Evolutionary conservation across 768 basidiomycete species (phyloP).

Genomic region (Psilocybe azurescens): DNA sequence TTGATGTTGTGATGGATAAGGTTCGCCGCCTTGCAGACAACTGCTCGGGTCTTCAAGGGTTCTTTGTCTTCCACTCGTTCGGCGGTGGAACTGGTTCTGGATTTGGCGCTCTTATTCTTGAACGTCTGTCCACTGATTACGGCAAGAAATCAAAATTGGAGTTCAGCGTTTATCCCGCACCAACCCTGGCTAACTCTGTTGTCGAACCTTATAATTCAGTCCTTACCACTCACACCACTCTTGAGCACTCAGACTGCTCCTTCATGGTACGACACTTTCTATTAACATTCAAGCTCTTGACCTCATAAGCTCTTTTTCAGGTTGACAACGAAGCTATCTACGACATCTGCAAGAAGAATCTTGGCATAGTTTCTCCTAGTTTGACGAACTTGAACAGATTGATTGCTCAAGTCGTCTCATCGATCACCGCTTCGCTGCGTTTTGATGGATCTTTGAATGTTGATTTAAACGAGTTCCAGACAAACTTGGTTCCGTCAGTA

Average conservation of each 20-base stretch:
- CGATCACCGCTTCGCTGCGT: constrained; percentile 94
- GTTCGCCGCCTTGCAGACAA: constrained; percentile 96
- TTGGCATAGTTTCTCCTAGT: constrained; percentile 84
- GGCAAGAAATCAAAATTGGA: constrained; percentile 99
- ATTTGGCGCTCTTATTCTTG: constrained; percentile 96
- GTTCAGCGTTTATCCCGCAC: constrained; percentile 97
- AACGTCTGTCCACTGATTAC: constrained; percentile 97
- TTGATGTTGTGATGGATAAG: constrained; percentile 97
- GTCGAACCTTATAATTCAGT: constrained; percentile 99
- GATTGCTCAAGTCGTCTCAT: constrained; percentile 98
- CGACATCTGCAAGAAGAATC: constrained; percentile 98
- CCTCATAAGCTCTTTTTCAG: constrained; percentile 38
- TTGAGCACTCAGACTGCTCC: constrained; percentile 99
- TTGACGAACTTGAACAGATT: constrained; percentile 95
- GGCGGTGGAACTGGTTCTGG: constrained; percentile 99
- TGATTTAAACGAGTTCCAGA: constrained; percentile 98
- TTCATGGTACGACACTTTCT: constrained; percentile 82
- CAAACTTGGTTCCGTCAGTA: constrained; percentile 94
- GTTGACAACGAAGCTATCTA: constrained; percentile 99
- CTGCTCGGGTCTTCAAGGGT: constrained; percentile 97
- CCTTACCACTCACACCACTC: constrained; percentile 97
- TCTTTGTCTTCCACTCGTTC: constrained; percentile 99
- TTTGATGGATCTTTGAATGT: constrained; percentile 98
- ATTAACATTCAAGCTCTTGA: neutral
- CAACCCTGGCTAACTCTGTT: constrained; percentile 92